phyloP scores from a whole-genome alignment of 1,284 basidiomycete genomes.

The Heterobasidion occidentale region DNA sequence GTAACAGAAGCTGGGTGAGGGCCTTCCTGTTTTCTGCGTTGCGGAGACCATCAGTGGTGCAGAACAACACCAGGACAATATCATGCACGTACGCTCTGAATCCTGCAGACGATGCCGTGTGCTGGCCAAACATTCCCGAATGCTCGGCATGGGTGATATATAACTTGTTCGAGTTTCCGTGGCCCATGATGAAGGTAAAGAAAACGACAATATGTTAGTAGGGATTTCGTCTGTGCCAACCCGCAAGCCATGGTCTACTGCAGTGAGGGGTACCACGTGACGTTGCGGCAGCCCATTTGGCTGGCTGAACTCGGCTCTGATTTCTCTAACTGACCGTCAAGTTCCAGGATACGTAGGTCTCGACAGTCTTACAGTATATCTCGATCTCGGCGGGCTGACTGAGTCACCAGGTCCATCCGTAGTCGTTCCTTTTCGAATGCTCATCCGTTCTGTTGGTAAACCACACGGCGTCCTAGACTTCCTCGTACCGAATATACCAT shows the following conservation, averaged over 20 bases:
- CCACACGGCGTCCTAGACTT: constrained; percentile 16
- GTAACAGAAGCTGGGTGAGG: constrained; percentile 55
- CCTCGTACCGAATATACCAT: constrained; percentile 14
- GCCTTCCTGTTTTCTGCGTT: constrained; percentile 54
- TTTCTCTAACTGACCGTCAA: too few species aligned
- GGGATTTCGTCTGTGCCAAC: too few species aligned
- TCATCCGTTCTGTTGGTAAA: constrained; percentile 9
- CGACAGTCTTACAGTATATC: not conserved
- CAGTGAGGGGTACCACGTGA: too few species aligned
- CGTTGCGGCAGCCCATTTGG: too few species aligned
- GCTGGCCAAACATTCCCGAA: constrained; percentile 67
- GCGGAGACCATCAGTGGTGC: constrained; percentile 2
- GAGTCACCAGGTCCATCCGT: not conserved
- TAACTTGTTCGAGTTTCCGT: constrained; percentile 79
- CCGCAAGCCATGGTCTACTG: too few species aligned
- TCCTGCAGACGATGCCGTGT: constrained; percentile 69
- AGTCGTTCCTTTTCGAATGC: constrained; percentile 9
- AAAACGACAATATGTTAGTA: too few species aligned
- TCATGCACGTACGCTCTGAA: constrained; percentile 48
- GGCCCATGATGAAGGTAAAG: constrained; percentile 46
- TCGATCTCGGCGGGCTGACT: not conserved
- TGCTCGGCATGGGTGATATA: constrained; percentile 85
- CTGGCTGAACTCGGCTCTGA: too few species aligned
- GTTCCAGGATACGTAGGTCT: not conserved
- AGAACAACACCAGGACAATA: not conserved